A percentile compares a stretch with the other conserved stretches of the same genome.
These are phyloP conservation scores for Apiospora pterosperma DNA, from an alignment of 2,329 filamentous ascomycete species.

Conservation along the genomic window DNA sequence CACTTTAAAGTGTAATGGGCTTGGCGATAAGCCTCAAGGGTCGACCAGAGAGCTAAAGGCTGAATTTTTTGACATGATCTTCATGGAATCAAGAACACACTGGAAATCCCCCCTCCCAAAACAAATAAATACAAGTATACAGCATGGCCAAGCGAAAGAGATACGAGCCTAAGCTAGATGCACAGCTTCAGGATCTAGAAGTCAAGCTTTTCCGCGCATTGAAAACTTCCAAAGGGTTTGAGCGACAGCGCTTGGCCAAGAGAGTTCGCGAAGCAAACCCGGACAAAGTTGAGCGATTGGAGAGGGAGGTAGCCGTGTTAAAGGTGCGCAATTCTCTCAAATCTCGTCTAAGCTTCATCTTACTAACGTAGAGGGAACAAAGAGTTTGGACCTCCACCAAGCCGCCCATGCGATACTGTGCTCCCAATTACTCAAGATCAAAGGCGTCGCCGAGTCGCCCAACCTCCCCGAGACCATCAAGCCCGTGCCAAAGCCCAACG, in stretches of 20 bases:
- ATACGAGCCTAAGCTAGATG: slow-evolving; percentile 40
- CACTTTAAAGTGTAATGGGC: not conserved
- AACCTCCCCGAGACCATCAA: slow-evolving; percentile 47
- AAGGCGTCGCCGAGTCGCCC: slow-evolving; percentile 47
- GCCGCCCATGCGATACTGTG: slow-evolving; percentile 54
- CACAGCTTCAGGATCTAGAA: slow-evolving; percentile 50
- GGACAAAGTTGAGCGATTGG: slow-evolving; percentile 56
- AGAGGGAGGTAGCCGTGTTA: slow-evolving; percentile 55
- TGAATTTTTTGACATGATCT: not conserved
- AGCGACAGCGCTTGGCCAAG: slow-evolving; percentile 72
- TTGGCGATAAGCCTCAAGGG: not conserved
- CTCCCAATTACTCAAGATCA: slow-evolving; percentile 51
- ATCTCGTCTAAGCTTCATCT: slow-evolving; percentile 7
- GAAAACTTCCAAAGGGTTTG: slow-evolving; percentile 71
- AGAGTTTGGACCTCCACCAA: slow-evolving; percentile 55
- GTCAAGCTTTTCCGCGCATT: slow-evolving; percentile 64
- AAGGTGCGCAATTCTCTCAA: slow-evolving; percentile 39
- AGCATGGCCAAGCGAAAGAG: slow-evolving; percentile 59
- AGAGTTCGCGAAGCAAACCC: slow-evolving; percentile 45
- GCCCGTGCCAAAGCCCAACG: slow-evolving; percentile 45
- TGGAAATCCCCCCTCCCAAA: slow-evolving; percentile 7
- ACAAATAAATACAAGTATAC: slow-evolving; percentile 16
- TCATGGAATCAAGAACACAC: not conserved
- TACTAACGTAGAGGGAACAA: slow-evolving; percentile 6
- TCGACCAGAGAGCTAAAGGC: not conserved